Conservation (phyloP, 805 yeast genomes). For the Zygoascus bituminiphila region DNA sequence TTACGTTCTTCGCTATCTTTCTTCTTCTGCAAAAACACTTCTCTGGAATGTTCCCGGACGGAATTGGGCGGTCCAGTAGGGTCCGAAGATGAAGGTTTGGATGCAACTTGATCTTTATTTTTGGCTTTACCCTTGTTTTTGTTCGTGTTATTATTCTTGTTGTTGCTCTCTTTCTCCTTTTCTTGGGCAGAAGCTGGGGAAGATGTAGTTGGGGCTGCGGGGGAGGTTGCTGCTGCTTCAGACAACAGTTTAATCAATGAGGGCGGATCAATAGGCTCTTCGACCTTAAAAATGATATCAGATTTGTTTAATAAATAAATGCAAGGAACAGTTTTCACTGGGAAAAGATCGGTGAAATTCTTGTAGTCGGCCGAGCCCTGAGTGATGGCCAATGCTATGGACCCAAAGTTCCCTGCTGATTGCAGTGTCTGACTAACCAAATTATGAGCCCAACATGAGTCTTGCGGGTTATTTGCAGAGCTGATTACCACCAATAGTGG, state of each 20-base stretch:
- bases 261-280: slow-evolving; percentile 26
- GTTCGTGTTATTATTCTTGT: not conserved
- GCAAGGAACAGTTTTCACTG: slow-evolving; percentile 44
- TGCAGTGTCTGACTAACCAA: not conserved
- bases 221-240: not conserved
- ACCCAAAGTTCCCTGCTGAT: slow-evolving; percentile 16
- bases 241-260: slow-evolving; percentile 8
- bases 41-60: not conserved
- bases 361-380: slow-evolving; percentile 38
- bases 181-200: not conserved
- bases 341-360: slow-evolving; percentile 50
- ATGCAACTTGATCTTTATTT: not conserved
- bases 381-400: slow-evolving; percentile 36
- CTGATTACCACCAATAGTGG: slow-evolving; percentile 16
- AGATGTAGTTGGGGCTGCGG: not conserved
- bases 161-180: too few species aligned
- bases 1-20: slow-evolving; percentile 40
- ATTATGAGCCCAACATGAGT: slow-evolving; percentile 4
- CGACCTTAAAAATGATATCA: slow-evolving; percentile 37
- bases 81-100: not conserved
- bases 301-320: slow-evolving; percentile 47
- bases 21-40: not conserved
- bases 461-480: not conserved
- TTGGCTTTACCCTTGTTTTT: not conserved
- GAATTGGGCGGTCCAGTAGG: slow-evolving; percentile 6